Evolutionary conservation across 768 basidiomycete genomes (phyloP).

Genomic region (Tricholoma terreum): DNA sequence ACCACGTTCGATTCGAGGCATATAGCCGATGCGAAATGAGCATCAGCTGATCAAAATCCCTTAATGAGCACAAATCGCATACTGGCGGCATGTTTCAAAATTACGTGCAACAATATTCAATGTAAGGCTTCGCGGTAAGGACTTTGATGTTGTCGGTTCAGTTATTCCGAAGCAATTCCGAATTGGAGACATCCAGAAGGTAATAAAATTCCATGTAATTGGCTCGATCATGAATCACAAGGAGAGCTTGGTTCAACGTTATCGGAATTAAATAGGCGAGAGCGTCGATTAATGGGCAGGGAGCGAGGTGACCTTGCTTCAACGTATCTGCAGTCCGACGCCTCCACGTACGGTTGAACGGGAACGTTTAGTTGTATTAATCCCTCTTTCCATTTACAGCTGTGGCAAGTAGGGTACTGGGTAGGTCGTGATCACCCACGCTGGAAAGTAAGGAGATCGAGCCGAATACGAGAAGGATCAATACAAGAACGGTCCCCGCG

Average conservation of each 20-base stretch:
- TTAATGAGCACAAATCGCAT: background rate
- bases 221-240: background rate
- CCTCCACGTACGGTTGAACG: background rate
- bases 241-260: background rate
- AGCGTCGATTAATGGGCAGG: background rate
- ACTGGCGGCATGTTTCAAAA: no score
- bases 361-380: constrained; percentile 22
- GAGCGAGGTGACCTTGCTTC: background rate
- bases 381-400: constrained; percentile 54
- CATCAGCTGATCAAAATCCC: no score
- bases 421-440: constrained; percentile 60
- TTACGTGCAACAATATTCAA: no score
- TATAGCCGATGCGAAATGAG: background rate
- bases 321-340: background rate
- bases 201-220: background rate
- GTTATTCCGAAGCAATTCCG: background rate
- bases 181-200: background rate
- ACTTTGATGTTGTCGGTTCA: background rate
- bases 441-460: constrained; percentile 63
- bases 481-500: constrained; percentile 59
- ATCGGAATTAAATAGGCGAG: background rate
- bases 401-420: constrained; percentile 70
- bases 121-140: no score
- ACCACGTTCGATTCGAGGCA: background rate
- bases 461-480: constrained; percentile 65